Conservation (phyloP, 768 basidiomycete species). For the Sarcomyxa edulis region DNA sequence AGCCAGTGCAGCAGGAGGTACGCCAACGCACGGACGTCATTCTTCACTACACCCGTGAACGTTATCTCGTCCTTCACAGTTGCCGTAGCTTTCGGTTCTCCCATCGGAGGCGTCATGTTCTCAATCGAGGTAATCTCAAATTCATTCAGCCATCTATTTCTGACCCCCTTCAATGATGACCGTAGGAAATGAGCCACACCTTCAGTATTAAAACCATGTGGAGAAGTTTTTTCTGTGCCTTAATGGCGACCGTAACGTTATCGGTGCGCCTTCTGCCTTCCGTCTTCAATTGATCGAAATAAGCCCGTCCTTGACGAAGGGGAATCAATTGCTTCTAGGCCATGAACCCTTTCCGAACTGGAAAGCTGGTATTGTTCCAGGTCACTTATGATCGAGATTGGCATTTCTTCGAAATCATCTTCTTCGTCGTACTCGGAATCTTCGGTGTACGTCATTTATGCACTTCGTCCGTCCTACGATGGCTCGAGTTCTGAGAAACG, state of each 20-base stretch:
- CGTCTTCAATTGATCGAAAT: constrained; percentile 4
- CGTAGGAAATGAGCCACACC: constrained; percentile 94
- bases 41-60: too few species aligned
- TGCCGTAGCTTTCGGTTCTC: constrained; percentile 96
- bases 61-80: too few species aligned
- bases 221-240: constrained; percentile 95
- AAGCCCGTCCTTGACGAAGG: too few species aligned
- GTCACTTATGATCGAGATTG: constrained; percentile 96
- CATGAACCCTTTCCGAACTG: constrained; percentile 98
- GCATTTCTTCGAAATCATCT: constrained; percentile 99
- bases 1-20: constrained; percentile 93
- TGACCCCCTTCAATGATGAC: constrained; percentile 2
- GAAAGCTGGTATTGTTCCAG: constrained; percentile 96
- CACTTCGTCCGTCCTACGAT: too few species aligned
- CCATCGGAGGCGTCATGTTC: constrained; percentile 96
- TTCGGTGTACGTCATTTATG: constrained; percentile 92
- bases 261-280: constrained; percentile 55
- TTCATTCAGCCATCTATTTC: neutral
- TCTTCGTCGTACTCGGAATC: constrained; percentile 91
- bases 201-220: constrained; percentile 99
- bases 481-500: too few species aligned
- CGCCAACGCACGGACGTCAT: too few species aligned
- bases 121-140: constrained; percentile 79
- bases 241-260: constrained; percentile 93
- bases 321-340: constrained; percentile 55